Percentiles rank a stretch among this genome's conserved stretches.
Evolutionary conservation across 805 yeast genomes (phyloP).

Genomic region (Candida nanaspora): DNA sequence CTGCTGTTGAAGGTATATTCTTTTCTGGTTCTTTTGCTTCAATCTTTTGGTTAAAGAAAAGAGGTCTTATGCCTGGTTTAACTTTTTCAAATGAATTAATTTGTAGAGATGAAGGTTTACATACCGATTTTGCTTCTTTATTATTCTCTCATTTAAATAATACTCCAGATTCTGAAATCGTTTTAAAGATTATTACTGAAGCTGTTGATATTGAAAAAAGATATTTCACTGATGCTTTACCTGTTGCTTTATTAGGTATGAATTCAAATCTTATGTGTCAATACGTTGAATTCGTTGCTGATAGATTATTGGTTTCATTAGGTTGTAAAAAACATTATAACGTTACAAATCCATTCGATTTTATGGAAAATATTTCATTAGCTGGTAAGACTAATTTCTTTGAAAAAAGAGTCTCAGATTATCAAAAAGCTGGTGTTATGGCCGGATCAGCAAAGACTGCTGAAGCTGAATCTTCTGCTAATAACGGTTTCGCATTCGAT

Average conservation of each 20-base stretch:
- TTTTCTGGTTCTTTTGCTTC: slow-evolving; percentile 98
- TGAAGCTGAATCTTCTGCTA: slow-evolving; percentile 27
- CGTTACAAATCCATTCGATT: slow-evolving; percentile 91
- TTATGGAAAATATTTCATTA: slow-evolving; percentile 97
- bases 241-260: slow-evolving; percentile 92
- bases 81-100: slow-evolving; percentile 97
- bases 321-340: slow-evolving; percentile 89
- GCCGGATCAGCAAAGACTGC: slow-evolving; percentile 52
- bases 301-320: slow-evolving; percentile 82
- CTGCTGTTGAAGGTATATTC: slow-evolving; percentile 98
- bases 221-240: slow-evolving; percentile 92
- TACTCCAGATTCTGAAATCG: slow-evolving; percentile 75
- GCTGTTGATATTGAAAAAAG: slow-evolving; percentile 93
- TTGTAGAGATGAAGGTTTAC: slow-evolving; percentile 98
- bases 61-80: slow-evolving; percentile 98
- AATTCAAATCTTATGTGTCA: slow-evolving; percentile 91
- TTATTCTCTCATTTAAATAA: slow-evolving; percentile 87
- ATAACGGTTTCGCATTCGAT: slow-evolving; percentile 75
- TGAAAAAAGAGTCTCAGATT: slow-evolving; percentile 97
- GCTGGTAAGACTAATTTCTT: slow-evolving; percentile 99
- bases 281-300: slow-evolving; percentile 96
- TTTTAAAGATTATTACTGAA: slow-evolving; percentile 83
- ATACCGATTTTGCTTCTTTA: slow-evolving; percentile 96
- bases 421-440: slow-evolving; percentile 99
- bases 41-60: slow-evolving; percentile 97